phyloP scores from a whole-genome alignment of 1,139 yeast genomes.

The Chernovozyma aurita region DNA sequence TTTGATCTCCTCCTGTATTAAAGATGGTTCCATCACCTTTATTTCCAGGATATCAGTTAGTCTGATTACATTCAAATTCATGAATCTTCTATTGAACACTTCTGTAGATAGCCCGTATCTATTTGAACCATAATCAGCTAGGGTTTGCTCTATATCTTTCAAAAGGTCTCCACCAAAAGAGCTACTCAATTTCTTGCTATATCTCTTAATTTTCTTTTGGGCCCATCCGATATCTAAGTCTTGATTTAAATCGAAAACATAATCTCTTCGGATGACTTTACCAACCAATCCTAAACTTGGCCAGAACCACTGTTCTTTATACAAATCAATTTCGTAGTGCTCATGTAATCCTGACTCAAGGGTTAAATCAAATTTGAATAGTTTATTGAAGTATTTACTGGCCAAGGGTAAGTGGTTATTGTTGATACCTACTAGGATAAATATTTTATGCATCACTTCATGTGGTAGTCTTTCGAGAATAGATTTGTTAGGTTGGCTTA shows the following conservation, averaged over 20 bases:
- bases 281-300: slow-evolving; percentile 13
- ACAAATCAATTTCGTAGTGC: not conserved
- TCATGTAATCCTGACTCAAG: not conserved
- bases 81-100: slow-evolving; percentile 14
- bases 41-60: slow-evolving; percentile 6
- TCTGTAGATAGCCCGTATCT: slow-evolving; percentile 10
- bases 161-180: not conserved
- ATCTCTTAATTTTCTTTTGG: slow-evolving; percentile 1
- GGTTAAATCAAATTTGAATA: slow-evolving; percentile 16
- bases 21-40: slow-evolving; percentile 6
- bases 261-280: slow-evolving; percentile 15
- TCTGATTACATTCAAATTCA: slow-evolving; percentile 8
- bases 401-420: slow-evolving; percentile 21
- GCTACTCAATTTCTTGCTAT: slow-evolving; percentile 8
- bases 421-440: slow-evolving; percentile 25
- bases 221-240: slow-evolving; percentile 7
- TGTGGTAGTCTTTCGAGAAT: slow-evolving; percentile 24
- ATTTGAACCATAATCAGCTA: slow-evolving; percentile 2
- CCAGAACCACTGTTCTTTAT: slow-evolving; percentile 9
- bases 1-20: slow-evolving; percentile 10
- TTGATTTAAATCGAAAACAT: slow-evolving; percentile 18
- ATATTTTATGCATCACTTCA: slow-evolving; percentile 29
- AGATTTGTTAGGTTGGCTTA: slow-evolving; percentile 3
- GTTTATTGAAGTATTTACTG: slow-evolving; percentile 19
- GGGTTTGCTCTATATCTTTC: not conserved